Base-by-base conservation (phyloP, 371 early-diverging fungal genomes). In the Zychaea mexicana region DNA sequence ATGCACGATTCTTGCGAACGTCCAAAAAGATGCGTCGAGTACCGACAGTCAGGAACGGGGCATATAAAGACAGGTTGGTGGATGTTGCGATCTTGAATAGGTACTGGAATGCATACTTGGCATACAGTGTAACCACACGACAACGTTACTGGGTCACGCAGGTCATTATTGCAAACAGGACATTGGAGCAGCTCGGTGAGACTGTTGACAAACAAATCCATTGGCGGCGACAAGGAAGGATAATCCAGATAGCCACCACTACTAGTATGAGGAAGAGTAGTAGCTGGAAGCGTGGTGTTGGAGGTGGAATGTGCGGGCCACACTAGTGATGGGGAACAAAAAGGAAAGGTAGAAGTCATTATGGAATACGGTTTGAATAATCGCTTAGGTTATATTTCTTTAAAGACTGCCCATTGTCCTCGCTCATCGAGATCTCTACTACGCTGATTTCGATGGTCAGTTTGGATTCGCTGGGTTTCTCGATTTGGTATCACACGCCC, bases 101-200 rank as follows among this genome's bases (percentile, higher is more conserved):
- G 68, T 52, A 53, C 70, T 27, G 77, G 77, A 2, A 81, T 52
- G 38, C 84, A 84, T 0, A 22, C 15, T 19, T 71, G 69, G 38
- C 84, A 84, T 22, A 79, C 56, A 2, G 80, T 75, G 52, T 71
- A 73, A 15, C 84, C 84, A 19, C 84, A 84, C 6, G 84, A 82
- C 1, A 84, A 66, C 4, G 82, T 81, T 17, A 79, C 60, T 9
- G 84, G 84, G 12, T 64, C 60, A 1, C 39, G 24, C 4, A 84
- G 61, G 8, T 64, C 60, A 7, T 68, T 36, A 28, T 68, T 64
- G 52, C 84, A 84, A 15, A 66, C 72, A 17, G 72, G 62, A 39
- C 73, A 71, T 27, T 19, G 15, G 22, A 58, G 24, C 4, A 58
- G 27, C 13, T 1, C 49, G 4, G 4, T 6, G 6, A 49, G 49